These are phyloP conservation scores for Sphaerobolus stellatus DNA, from an alignment of 1,284 basidiomycete species.

Conservation along the genomic window DNA sequence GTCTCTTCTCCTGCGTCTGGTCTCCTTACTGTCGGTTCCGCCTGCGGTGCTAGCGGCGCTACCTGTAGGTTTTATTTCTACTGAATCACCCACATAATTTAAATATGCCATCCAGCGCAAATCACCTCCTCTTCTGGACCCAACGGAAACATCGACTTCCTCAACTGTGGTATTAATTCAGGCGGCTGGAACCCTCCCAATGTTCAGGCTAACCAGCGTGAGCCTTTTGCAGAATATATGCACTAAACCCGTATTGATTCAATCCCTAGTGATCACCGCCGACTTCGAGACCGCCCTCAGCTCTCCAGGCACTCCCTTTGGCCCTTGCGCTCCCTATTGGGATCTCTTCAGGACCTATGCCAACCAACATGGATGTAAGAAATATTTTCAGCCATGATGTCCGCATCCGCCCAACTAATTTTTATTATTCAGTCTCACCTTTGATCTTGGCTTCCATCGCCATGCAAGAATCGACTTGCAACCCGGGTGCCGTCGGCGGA, in stretches of 20 bases:
- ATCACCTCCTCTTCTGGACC: slow-evolving; percentile 56
- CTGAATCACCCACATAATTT: slow-evolving; percentile 4
- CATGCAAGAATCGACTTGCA: slow-evolving; percentile 79
- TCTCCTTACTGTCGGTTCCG: slow-evolving; percentile 22
- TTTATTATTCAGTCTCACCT: slow-evolving; percentile 48
- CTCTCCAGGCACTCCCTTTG: slow-evolving; percentile 55
- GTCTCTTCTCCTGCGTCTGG: slow-evolving; percentile 6
- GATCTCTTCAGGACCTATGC: slow-evolving; percentile 64
- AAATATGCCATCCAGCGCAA: slow-evolving; percentile 35
- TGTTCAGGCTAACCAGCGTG: slow-evolving; percentile 50
- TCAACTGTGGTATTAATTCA: slow-evolving; percentile 72
- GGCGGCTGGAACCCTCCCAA: slow-evolving; percentile 60
- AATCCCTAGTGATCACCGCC: slow-evolving; percentile 40
- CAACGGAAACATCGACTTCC: slow-evolving; percentile 73
- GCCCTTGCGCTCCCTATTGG: slow-evolving; percentile 58
- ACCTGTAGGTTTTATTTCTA: slow-evolving; percentile 22
- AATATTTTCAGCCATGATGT: not conserved
- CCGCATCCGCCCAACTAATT: too few species aligned
- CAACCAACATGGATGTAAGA: slow-evolving; percentile 44
- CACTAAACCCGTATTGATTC: not conserved
- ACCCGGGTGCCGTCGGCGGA: slow-evolving; percentile 66
- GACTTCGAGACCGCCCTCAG: slow-evolving; percentile 54
- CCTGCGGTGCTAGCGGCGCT: slow-evolving; percentile 28
- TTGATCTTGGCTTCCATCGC: slow-evolving; percentile 84
- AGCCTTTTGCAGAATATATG: not conserved